Evolutionary conservation across 352 stramenopile genomes (phyloP), one percentile per base, ranked within the genome.

Genomic region (Phytophthora chlamydospora): DNA sequence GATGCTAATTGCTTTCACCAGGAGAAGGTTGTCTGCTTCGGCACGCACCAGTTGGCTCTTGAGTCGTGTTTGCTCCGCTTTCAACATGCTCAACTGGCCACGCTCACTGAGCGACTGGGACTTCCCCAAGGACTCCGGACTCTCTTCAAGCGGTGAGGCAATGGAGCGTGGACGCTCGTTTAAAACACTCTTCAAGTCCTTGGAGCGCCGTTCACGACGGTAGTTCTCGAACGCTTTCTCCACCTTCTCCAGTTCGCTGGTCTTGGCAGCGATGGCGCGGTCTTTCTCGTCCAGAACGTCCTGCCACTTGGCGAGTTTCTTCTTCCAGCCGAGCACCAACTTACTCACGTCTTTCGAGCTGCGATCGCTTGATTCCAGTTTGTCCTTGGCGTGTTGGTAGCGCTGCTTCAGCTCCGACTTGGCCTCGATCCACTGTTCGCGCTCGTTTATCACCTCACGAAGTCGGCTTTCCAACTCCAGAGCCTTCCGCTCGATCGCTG

Each of bases 1-100:
- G 10, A 86, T 73, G 39, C 81, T 74, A 14, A 90, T 66, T 3
- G 84, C 80, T n/a, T 83, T 81, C 4, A 90, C 80, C 33, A 91
- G 72, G 17, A 93, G 43, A 6, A 80, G 57, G 19, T 80, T 89
- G 55, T 93, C 82, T 0, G 75, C 75, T 29, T 91, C 78, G 3
- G 77, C 73, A 0, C 80, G 76, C 8, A 87, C 80, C 0, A 91
- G 68, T 51, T 90, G 68, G 36, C 85, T 90, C 66, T 75, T 77
- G 8, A 91, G 55, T 29, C 69, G 63, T 3, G 71, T 75, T 39
- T 76, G 63, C 33, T 90, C 78, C 10, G 80, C 82, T 43, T 61
- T 60, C 6, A 90, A 46, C 12, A 88, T 65, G 39, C 62, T 68
- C 1, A 77, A 59, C 14, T 76, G 56, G 6, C 55, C 60, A 6